Conservation (phyloP, 495 filamentous ascomycete genomes). For the Massariosphaeria phaeospora region DNA sequence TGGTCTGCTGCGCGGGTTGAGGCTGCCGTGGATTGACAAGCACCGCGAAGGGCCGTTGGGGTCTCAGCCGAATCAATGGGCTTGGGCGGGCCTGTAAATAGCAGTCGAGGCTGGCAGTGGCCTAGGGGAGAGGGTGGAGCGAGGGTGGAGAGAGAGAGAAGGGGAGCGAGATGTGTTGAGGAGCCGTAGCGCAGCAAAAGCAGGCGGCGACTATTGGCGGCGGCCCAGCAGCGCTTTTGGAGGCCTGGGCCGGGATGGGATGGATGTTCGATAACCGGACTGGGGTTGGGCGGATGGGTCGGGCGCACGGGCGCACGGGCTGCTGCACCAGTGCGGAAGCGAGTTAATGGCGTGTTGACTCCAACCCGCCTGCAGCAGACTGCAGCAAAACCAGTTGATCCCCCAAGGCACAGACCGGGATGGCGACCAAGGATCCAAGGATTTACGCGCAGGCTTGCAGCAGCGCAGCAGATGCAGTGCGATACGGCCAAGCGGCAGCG, state of each 20-base stretch:
- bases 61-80: conserved; percentile 2
- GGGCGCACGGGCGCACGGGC: background rate
- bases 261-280: conserved; percentile 8
- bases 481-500: conserved; percentile 14
- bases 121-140: conserved; percentile 12
- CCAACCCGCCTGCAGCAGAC: conserved; percentile 11
- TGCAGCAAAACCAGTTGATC: too few species aligned
- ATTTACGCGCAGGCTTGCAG: conserved; percentile 4
- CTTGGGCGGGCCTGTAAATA: conserved; percentile 19
- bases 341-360: conserved; percentile 12
- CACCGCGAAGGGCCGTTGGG: conserved; percentile 10
- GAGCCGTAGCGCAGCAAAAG: conserved; percentile 18
- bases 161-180: conserved; percentile 17
- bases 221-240: conserved; percentile 24
- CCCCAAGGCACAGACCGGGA: conserved; percentile 24
- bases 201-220: conserved; percentile 20
- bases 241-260: conserved; percentile 21
- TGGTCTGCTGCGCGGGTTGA: background rate
- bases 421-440: conserved; percentile 6
- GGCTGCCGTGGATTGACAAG: conserved; percentile 15
- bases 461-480: background rate
- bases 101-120: conserved; percentile 26
- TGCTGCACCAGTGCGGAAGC: conserved; percentile 12
- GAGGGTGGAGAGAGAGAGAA: conserved; percentile 18
- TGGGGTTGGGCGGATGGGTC: conserved; percentile 7